Base-by-base conservation (phyloP, 495 filamentous ascomycete genomes). In the Daldinia decipiens region DNA sequence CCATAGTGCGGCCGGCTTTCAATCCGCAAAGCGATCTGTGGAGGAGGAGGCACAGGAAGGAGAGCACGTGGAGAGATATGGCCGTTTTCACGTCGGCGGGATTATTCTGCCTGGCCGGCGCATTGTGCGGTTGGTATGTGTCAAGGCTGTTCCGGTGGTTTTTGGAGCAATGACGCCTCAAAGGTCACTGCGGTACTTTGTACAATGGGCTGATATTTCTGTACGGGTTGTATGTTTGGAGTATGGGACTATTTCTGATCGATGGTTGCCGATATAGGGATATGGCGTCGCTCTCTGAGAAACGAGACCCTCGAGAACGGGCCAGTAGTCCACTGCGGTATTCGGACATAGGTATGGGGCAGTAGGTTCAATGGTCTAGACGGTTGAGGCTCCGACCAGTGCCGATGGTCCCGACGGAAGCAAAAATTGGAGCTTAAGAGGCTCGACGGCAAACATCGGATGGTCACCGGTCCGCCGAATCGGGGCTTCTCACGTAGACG, bases 21-120 rank as follows among this genome's bases (percentile, higher is more conserved):
- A 66, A 79, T 32, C 50, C 67, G 32, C 50, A 72, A 1, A 78
- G 76, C 40, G 72, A 70, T 13, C 51, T 79, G 19, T 72, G 75
- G 75, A 74, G 17, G 36, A 68, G 79, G 45, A 74, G 60, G 29
- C 56, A 55, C 19, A 60, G 27, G 40, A 71, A 73, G 12, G 43
- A 71, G 40, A 74, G 65, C 32, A 79, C 75, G 15, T 76, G 67
- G 67, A 61, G 58, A 36, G 78, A 81, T n/a, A 34, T 68, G 1
- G 36, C 39, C 6, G 31, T 76, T 4, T 66, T 79, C 40, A 21
- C 59, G 1, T 71, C 66, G 1, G 75, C 74, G 12, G 68, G 63
- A 0, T 3, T 66, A 45, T 77, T 77, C 29, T 71, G 64, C 29
- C 26, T 71, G 5, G 51, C 58, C 4, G 71, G 66, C 12, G 60